Evolutionary conservation across 768 basidiomycete genomes (phyloP), one percentile per base, ranked within the genome.

Genomic region (Tricholoma hemisulphureum): DNA sequence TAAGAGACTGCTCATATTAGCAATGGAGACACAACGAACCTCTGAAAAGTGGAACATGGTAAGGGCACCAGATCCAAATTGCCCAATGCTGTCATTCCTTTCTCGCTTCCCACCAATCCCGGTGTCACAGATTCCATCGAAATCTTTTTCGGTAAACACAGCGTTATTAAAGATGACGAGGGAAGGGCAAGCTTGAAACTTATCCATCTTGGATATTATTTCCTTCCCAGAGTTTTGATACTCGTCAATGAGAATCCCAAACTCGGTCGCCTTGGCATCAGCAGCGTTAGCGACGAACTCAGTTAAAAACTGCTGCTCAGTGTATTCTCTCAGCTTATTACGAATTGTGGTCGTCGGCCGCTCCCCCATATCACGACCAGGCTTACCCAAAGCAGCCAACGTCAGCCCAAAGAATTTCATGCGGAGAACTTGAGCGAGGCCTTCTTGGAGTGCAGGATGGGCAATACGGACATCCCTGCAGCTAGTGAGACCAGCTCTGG

Each of bases 211-310:
- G 7, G 75, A 74, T 16, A 83, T 51, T 11, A 79, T 32, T 20
- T 58, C 55, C 2, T 60, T 13, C 6, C 56, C 32, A 6, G 43
- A 39, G 29, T 51, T 49, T 4, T 37, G 39, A 6, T 49, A 35
- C n/a, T 75, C 66, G 56, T 82, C 78, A 6, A 81, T 53, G 1
- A 80, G 57, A 18, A 82, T 61, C 2, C 67, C 62, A 58, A 83
- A 80, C n/a, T 67, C 61, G 2, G 70, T 74, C 0, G 83, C 83
- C 9, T 66, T 65, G 0, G 82, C 83, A 61, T 84, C 83, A 5
- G 70, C 69, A 1, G 83, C 83, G 56, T 84, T 84, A 1, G 83
- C 83, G 6, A 84, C 57, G 60, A 83, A 82, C 56, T 84, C 83
- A 2, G 73, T 74, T 32, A 78, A 64, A 9, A 81, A 72, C 53